These are phyloP conservation scores for Aureobasidium musti DNA, from an alignment of 2,329 filamentous ascomycete genomes.

Conservation along the genomic window DNA sequence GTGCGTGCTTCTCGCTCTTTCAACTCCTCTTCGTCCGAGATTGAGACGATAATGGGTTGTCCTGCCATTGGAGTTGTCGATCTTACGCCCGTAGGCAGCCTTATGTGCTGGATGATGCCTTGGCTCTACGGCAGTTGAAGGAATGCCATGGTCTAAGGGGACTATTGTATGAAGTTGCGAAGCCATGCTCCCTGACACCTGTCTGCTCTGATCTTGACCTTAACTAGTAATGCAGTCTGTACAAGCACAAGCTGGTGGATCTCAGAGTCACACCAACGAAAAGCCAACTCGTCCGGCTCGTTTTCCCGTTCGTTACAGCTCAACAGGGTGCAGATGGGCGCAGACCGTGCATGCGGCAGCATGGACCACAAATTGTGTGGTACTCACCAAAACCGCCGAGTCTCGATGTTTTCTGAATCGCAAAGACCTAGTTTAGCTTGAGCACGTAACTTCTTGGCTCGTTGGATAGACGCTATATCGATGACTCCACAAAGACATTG, in stretches of 20 bases:
- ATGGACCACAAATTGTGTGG: constrained; percentile 1
- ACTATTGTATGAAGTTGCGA: constrained; percentile 1
- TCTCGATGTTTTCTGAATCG: constrained; percentile 13
- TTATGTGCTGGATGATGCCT: not conserved
- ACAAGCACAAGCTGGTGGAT: constrained; percentile 22
- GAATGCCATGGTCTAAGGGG: not conserved
- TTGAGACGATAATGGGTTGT: constrained; percentile 2
- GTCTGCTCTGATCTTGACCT: constrained; percentile 10
- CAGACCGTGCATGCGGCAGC: constrained; percentile 13
- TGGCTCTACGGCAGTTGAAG: not conserved
- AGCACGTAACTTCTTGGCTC: constrained; percentile 14
- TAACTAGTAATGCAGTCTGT: constrained; percentile 6
- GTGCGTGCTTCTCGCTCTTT: constrained; percentile 12
- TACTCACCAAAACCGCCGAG: constrained; percentile 16
- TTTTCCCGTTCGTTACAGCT: constrained; percentile 16
- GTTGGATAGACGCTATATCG: not conserved
- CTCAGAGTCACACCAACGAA: constrained; percentile 18
- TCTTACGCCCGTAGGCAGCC: not conserved
- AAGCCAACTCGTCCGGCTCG: constrained; percentile 18
- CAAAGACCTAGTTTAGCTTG: not conserved
- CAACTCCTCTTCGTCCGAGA: not conserved
- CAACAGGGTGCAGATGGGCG: constrained; percentile 13
- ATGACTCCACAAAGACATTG: constrained; percentile 3
- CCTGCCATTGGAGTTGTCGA: constrained; percentile 8
- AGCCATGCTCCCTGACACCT: constrained; percentile 22